Conservation (phyloP, 768 basidiomycete species). For the Mycena filopes region DNA sequence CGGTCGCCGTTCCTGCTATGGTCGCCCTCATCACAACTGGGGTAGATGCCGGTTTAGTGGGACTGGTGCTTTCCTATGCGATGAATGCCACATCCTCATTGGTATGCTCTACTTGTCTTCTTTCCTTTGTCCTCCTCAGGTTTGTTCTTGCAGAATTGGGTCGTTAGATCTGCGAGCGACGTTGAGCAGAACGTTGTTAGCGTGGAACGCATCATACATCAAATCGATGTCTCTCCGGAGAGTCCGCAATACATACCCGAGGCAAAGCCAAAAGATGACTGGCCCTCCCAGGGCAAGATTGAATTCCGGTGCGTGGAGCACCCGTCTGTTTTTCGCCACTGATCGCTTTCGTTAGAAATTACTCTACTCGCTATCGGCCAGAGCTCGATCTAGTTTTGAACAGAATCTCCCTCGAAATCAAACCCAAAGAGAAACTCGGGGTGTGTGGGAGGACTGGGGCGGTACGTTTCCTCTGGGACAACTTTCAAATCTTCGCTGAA, state of each 20-base stretch:
- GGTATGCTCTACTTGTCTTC: slow-evolving; percentile 55
- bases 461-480: slow-evolving; percentile 47
- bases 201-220: slow-evolving; percentile 88
- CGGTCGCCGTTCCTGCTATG: slow-evolving; percentile 74
- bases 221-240: slow-evolving; percentile 78
- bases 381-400: slow-evolving; percentile 86
- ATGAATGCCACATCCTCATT: slow-evolving; percentile 85
- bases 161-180: slow-evolving; percentile 85
- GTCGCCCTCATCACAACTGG: slow-evolving; percentile 76
- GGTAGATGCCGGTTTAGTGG: slow-evolving; percentile 90
- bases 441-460: slow-evolving; percentile 87
- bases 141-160: slow-evolving; percentile 68
- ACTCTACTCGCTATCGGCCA: slow-evolving; percentile 82
- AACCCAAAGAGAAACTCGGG: slow-evolving; percentile 88
- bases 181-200: slow-evolving; percentile 93
- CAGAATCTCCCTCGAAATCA: slow-evolving; percentile 74
- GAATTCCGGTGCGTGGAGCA: slow-evolving; percentile 75
- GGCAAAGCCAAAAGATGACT: slow-evolving; percentile 60
- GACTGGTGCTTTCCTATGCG: slow-evolving; percentile 82
- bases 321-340: not conserved
- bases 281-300: slow-evolving; percentile 82
- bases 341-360: slow-evolving; percentile 54
- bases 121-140: slow-evolving; percentile 7
- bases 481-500: not conserved
- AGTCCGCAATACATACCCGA: slow-evolving; percentile 78